A percentile compares a stretch with the other conserved stretches of the same genome.
Evolutionary conservation across 2,329 filamentous ascomycete species (phyloP).

Genomic region (Nigrograna mackinnonii): DNA sequence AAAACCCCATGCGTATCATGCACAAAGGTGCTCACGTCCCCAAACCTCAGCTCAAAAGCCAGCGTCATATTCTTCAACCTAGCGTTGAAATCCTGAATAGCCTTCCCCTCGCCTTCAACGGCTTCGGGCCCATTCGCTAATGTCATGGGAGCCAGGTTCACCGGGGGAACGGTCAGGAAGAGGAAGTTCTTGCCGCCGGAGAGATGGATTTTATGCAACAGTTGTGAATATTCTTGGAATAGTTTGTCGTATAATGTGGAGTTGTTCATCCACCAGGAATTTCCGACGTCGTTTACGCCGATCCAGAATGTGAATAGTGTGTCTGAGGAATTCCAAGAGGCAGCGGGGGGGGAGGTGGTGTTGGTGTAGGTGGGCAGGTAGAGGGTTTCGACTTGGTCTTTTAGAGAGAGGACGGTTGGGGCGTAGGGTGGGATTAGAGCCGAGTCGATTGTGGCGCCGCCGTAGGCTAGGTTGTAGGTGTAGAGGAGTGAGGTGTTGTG

Average conservation of each 20-base stretch:
- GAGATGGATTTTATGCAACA: conserved; percentile 47
- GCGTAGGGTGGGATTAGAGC: conserved; percentile 53
- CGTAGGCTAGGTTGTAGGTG: conserved; percentile 58
- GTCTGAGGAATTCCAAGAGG: conserved; percentile 48
- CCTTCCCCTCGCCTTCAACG: conserved; percentile 41
- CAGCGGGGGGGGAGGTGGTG: conserved; percentile 12
- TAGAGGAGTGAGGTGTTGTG: conserved; percentile 47
- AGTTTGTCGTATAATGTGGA: conserved; percentile 36
- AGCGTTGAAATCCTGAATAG: conserved; percentile 57
- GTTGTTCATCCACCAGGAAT: conserved; percentile 49
- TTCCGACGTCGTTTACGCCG: conserved; percentile 61
- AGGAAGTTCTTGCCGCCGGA: conserved; percentile 54
- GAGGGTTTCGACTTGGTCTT: conserved; percentile 53
- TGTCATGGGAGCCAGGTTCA: conserved; percentile 58
- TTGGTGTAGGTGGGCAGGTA: conserved; percentile 48
- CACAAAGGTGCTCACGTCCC: conserved; percentile 52
- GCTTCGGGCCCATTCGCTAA: conserved; percentile 41
- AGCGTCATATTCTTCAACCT: conserved; percentile 47
- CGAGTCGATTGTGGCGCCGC: conserved; percentile 47
- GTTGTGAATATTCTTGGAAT: conserved; percentile 40
- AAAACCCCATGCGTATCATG: conserved; percentile 60
- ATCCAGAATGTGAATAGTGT: conserved; percentile 58
- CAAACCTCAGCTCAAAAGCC: conserved; percentile 40
- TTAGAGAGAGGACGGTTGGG: conserved; percentile 53
- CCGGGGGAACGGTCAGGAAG: conserved; percentile 50